A percentile compares a stretch with the other conserved stretches of the same genome.
Conservation (phyloP, 2,329 filamentous ascomycete species). For the Gremmenia infestans region DNA sequence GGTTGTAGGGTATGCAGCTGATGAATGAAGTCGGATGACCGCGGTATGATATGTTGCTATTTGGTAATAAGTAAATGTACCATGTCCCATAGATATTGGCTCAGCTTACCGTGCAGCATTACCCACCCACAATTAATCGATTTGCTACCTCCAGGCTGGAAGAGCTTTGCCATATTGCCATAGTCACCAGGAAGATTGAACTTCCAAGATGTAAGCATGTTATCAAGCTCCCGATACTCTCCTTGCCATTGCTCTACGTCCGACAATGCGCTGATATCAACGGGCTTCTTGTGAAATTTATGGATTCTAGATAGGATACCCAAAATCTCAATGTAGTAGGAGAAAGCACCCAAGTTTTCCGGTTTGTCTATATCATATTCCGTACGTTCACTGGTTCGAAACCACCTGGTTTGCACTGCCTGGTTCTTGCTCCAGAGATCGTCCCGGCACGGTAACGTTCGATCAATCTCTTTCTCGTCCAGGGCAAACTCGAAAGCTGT, state of each 20-base stretch:
- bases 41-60: conserved; percentile 78
- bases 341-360: conserved; percentile 81
- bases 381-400: conserved; percentile 48
- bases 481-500: conserved; percentile 90
- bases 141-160: conserved; percentile 63
- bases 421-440: conserved; percentile 81
- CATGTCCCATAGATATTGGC: not conserved
- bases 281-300: conserved; percentile 80
- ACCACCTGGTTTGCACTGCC: conserved; percentile 80
- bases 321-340: conserved; percentile 85
- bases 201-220: conserved; percentile 75
- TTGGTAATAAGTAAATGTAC: conserved; percentile 6
- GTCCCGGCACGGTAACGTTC: conserved; percentile 80
- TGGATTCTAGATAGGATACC: conserved; percentile 85
- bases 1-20: conserved; percentile 86
- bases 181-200: conserved; percentile 78
- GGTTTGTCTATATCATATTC: conserved; percentile 65
- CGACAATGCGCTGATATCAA: conserved; percentile 77
- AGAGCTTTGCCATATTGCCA: conserved; percentile 75
- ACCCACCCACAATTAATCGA: conserved; percentile 77
- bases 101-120: conserved; percentile 62
- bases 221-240: conserved; percentile 80
- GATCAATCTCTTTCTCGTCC: conserved; percentile 84
- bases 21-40: conserved; percentile 85
- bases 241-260: conserved; percentile 90